phyloP scores from a whole-genome alignment of 345 rosid species.

The Microthlaspi erraticum region DNA sequence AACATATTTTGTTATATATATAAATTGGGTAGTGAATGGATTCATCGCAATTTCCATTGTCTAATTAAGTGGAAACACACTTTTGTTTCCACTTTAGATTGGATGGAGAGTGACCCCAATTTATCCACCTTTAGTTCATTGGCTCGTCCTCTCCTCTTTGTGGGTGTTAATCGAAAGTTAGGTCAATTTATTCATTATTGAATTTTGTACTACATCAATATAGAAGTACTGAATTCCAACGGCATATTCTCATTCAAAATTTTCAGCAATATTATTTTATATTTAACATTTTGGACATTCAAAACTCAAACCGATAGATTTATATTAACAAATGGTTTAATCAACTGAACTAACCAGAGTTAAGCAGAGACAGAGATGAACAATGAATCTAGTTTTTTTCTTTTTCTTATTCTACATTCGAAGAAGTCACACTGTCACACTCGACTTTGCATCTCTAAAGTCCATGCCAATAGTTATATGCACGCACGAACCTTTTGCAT shows the following conservation, averaged over 20 bases:
- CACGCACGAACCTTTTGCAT: constrained; percentile 38
- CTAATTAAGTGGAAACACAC: constrained; percentile 38
- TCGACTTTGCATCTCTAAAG: constrained; percentile 38
- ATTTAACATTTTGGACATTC: not conserved
- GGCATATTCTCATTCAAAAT: not conserved
- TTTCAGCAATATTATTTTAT: not conserved
- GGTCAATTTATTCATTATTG: constrained; percentile 35
- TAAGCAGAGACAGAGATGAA: not conserved
- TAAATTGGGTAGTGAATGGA: constrained; percentile 34
- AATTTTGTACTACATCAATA: constrained; percentile 7
- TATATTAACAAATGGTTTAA: not conserved
- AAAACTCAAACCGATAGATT: not conserved
- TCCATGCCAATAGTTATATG: constrained; percentile 3
- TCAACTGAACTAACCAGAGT: not conserved
- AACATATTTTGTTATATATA: not conserved
- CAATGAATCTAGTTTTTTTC: not conserved
- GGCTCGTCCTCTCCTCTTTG: constrained; percentile 6
- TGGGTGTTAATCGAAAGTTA: constrained; percentile 35
- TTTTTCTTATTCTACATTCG: not conserved
- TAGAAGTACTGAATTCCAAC: not conserved
- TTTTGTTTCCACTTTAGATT: constrained; percentile 40
- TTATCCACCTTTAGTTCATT: constrained; percentile 27
- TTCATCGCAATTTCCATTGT: constrained; percentile 40
- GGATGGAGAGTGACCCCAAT: constrained; percentile 33
- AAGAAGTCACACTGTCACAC: constrained; percentile 36